Base-by-base conservation (phyloP, 2,329 filamentous ascomycete genomes). In the Biscogniauxia marginata region DNA sequence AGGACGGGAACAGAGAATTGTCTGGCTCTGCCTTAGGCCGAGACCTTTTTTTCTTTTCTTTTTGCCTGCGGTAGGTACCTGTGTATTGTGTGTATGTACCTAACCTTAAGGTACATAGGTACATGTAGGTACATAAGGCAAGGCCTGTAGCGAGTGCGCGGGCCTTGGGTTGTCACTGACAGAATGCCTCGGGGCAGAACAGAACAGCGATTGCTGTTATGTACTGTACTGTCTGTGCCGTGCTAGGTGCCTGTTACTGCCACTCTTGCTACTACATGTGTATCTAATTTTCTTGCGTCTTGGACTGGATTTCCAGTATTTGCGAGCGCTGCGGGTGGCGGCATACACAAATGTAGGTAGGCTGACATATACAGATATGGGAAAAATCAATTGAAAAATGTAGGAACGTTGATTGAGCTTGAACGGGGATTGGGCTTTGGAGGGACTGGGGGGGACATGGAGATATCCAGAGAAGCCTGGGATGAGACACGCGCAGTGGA, bases 391-490 rank as follows among this genome's bases (percentile, higher is more conserved):
- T 39, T 34, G 6, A 46, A 46, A 46, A 46, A 22, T 20, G 6
- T n/a, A 22, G n/a, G 5, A 46, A 34, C 30, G 30, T 39, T 39
- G 45, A 46, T 21, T 21, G 19, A 46, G 16, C 19, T 20, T n/a
- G 24, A 49, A 39, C 39, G 20, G 45, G 49, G 54, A 59, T 25
- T 49, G 58, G 56, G 52, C 50, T 50, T 30, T 49, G 56, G 48
- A 49, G 57, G 30, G 30, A 53, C 55, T 56, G 57, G 57, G 57
- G 61, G 49, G 53, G 56, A 53, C 49, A 46, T 49, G 50, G 59
- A 55, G 61, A 58, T 55, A 54, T 55, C 51, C 58, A 58, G 56
- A 59, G 43, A 58, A 53, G 58, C 62, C 56, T 60, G 59, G 60
- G 60, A 58, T 61, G 52, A 61, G 58, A 61, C 62, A 63, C 51